Evolutionary conservation across 129 eudicot genomes (phyloP).

Genomic region (Erigeron canadensis): DNA sequence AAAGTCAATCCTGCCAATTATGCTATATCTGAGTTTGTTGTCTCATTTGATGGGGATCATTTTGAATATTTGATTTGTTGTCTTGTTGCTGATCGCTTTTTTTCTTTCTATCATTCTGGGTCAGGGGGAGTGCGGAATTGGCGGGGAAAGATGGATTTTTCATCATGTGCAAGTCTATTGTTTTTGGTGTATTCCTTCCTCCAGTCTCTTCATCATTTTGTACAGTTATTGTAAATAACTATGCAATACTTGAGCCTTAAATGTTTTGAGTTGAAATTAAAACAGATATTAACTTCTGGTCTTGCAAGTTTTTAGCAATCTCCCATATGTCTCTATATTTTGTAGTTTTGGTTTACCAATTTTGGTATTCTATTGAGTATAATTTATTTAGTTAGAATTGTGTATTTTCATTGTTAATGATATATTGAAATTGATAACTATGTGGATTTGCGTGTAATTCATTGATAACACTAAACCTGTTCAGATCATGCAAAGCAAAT

Average conservation of each 20-base stretch:
- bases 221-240: slow-evolving; percentile 35
- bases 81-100: background rate
- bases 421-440: too few relatives aligned
- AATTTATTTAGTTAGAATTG: too few relatives aligned
- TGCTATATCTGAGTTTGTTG: background rate
- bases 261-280: too few relatives aligned
- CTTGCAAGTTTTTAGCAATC: too few relatives aligned
- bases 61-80: slow-evolving; percentile 3
- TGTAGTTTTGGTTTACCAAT: too few relatives aligned
- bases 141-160: background rate
- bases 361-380: too few relatives aligned
- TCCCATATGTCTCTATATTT: too few relatives aligned
- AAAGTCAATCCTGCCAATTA: too few relatives aligned
- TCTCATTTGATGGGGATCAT: background rate
- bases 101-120: slow-evolving; percentile 1
- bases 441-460: too few relatives aligned
- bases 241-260: background rate
- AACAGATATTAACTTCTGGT: too few relatives aligned
- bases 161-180: slow-evolving; percentile 8
- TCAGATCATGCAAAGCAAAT: background rate
- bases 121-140: slow-evolving; percentile 15
- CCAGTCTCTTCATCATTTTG: slow-evolving; percentile 13
- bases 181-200: slow-evolving; percentile 1
- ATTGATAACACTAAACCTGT: background rate
- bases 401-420: too few relatives aligned